Evolutionary conservation across 2,329 filamentous ascomycete species (phyloP), one percentile per base, ranked within the genome.

Genomic region (Clarireedia paspali): DNA sequence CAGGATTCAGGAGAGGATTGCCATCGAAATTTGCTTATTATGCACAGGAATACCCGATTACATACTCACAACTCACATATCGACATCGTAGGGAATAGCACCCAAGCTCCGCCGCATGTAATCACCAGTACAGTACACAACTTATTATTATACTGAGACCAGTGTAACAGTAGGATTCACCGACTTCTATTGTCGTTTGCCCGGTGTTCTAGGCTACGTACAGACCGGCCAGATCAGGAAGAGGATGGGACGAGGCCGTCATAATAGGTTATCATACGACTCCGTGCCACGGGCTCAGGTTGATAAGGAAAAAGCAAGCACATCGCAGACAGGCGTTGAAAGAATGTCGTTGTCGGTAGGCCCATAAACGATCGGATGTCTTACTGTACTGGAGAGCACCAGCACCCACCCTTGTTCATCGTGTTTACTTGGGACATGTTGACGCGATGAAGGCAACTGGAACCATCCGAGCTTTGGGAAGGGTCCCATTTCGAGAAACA

Each of bases 1-100:
- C 26, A 54, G 52, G 52, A 54, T 54, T 17, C 34, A 45, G 48
- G 52, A 54, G 49, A 54, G 51, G 51, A 53, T 53, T 48, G 30
- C 51, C 44, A 53, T 47, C 38, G 46, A 53, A 24, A 53, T 53
- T 53, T 47, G 51, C 51, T 47, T 47, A 53, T 47, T n/a, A 26
- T 30, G 27, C 27, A 30, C 27, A 30, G 9, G 27, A 30, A 30
- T 12, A 30, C 27, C 27, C 27, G 27, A 30, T 30, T 30, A 12
- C 27, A 30, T 30, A 34, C 30, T 34, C 30, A 34, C 30, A 34
- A 34, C 30, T 34, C 30, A 34, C 30, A 34, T 34, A 34, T 34
- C 30, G 30, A 12, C 12, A 34, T 12, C 7, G 30, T 46, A 46
- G 34, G 24, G 27, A 20, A 38, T 26, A 27, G 27, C 10, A n/a